Conservation (phyloP, 2,329 filamentous ascomycete species). For the Colletotrichum sp. region DNA sequence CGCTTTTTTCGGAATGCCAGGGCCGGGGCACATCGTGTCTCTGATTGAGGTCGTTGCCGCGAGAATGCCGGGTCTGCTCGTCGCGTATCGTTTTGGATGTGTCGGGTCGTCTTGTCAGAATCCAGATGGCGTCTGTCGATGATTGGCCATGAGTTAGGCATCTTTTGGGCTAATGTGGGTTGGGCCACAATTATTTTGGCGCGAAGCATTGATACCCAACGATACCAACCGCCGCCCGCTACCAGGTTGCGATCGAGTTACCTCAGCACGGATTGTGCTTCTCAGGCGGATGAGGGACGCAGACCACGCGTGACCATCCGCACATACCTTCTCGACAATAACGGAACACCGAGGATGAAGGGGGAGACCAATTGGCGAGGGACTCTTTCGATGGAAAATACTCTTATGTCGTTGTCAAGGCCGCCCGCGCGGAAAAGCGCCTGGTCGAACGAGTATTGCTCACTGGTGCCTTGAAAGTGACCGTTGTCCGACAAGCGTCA, state of each 20-base stretch:
- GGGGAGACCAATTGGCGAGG: not conserved
- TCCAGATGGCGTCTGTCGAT: conserved; percentile 3
- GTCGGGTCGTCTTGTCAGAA: conserved; percentile 1
- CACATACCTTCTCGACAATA: not conserved
- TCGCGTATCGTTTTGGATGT: conserved; percentile 1
- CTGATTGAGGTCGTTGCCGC: not conserved
- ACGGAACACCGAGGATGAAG: not conserved
- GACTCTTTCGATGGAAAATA: not conserved
- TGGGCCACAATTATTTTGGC: conserved; percentile 38
- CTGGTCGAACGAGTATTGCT: not conserved
- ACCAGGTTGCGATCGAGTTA: not conserved
- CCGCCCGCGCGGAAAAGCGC: not conserved
- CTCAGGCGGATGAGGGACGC: not conserved
- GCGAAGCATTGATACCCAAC: conserved; percentile 45
- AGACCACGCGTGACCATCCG: not conserved
- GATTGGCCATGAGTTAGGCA: conserved; percentile 19
- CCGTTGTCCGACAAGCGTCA: not conserved
- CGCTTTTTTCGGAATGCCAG: not conserved
- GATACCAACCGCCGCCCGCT: conserved; percentile 16
- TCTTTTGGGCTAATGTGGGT: conserved; percentile 26
- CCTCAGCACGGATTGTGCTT: not conserved
- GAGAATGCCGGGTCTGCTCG: not conserved
- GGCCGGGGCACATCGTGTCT: not conserved
- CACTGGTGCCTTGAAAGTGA: not conserved
- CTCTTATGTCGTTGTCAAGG: not conserved